Conservation (phyloP, 2,329 filamentous ascomycete genomes). For the Diatrype stigma region DNA sequence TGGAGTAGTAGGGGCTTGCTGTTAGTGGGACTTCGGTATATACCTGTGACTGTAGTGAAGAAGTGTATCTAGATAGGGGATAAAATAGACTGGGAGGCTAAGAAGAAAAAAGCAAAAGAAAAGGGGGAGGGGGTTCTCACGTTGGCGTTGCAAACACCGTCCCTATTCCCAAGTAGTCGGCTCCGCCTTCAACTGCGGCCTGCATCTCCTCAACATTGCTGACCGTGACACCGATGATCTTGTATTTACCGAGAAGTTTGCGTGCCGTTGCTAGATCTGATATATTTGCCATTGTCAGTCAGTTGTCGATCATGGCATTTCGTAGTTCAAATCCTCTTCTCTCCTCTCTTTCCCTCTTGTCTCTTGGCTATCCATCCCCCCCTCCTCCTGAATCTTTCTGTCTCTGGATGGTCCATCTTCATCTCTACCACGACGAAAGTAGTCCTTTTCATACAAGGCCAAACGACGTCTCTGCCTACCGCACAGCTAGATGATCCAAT, state of each 20-base stretch:
- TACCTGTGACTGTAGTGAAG: no score
- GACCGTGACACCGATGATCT: conserved; percentile 88
- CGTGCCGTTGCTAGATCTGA: conserved; percentile 62
- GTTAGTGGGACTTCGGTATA: background rate
- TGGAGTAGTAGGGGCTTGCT: background rate
- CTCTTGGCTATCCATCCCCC: no score
- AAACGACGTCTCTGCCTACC: no score
- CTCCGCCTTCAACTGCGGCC: conserved; percentile 68
- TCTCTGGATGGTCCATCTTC: no score
- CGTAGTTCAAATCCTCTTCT: background rate
- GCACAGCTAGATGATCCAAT: no score
- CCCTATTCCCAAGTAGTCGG: conserved; percentile 87
- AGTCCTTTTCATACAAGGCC: no score
- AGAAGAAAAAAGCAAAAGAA: background rate
- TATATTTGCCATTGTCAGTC: background rate
- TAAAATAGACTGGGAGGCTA: conserved; percentile 6
- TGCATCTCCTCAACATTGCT: conserved; percentile 69
- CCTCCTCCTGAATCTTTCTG: no score
- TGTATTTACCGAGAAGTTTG: conserved; percentile 65
- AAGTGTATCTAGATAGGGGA: conserved; percentile 2
- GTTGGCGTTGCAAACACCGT: conserved; percentile 84
- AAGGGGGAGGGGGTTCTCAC: conserved; percentile 38
- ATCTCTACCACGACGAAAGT: no score
- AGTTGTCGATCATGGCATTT: no score
- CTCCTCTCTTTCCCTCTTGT: no score